Evolutionary conservation across 352 stramenopile genomes (phyloP), one percentile per base, ranked within the genome.

Genomic region (Phytophthora fragariae): DNA sequence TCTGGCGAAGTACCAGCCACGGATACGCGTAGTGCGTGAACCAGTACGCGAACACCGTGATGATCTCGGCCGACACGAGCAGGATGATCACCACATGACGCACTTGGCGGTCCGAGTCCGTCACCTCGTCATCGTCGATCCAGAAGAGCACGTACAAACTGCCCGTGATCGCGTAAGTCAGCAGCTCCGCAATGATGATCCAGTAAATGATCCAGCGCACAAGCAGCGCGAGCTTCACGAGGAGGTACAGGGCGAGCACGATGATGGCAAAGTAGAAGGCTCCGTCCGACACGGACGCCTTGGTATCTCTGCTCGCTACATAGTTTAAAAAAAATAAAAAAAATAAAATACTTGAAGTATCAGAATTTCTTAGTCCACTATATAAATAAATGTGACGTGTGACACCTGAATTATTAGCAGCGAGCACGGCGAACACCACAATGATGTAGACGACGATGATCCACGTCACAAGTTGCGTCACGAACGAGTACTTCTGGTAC

Each of bases 171-270:
- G 82, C 65, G 60, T 83, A 88, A 11, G 72, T 91, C 53, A 91
- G 60, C 62, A 92, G 72, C 41, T 90, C 81, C 1, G 82, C 85
- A 29, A 94, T 52, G 44, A 96, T 77, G 31, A 94, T 79, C 82
- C 83, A 95, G 72, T 96, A 97, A 27, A 97, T 75, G 53, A 97
- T 72, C 89, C 91, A 95, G 54, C 88, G 87, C 52, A 95, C 87
- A 24, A 97, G 73, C 50, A 96, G 58, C 17, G 86, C 79, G 39
- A 96, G 69, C 54, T 90, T 79, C 1, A 92, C 85, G 17, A 96
- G 80, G 29, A 94, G 49, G 63, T 94, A 93, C 41, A 92, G 62
- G 2, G 77, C 73, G 2, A 92, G 35, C 5, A 89, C 35, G 27
- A 89, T 71, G 1, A 83, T 21, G 9, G 79, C 68, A 37, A 88